Conservation (phyloP, 1,284 basidiomycete genomes). For the Leccinum discolor region DNA sequence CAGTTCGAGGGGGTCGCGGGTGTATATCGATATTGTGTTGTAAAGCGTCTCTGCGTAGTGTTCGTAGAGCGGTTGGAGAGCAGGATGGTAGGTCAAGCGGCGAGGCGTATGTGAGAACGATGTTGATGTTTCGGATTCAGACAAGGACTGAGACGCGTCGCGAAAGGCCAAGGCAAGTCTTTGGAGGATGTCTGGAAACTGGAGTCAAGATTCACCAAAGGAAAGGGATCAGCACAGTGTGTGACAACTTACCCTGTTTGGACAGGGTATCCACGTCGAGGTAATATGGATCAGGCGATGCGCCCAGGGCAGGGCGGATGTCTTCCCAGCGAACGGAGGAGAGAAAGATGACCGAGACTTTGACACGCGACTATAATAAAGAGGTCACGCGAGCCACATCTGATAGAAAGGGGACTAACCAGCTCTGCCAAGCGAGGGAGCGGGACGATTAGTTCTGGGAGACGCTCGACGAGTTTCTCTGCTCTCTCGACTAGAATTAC, state of each 20-base stretch:
- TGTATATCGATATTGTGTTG: constrained; percentile 66
- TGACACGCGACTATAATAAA: constrained; percentile 38
- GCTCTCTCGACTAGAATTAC: constrained; percentile 70
- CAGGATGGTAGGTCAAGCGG: constrained; percentile 49
- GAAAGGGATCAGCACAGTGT: neutral
- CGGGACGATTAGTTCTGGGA: constrained; percentile 71
- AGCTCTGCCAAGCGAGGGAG: constrained; percentile 74
- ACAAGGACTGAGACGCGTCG: constrained; percentile 27
- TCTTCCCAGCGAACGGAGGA: constrained; percentile 77
- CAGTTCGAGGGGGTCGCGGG: constrained; percentile 68
- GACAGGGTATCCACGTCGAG: constrained; percentile 58
- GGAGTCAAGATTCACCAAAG: neutral
- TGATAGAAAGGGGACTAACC: constrained; percentile 45
- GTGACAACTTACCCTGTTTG: constrained; percentile 56
- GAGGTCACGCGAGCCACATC: neutral
- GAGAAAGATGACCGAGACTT: constrained; percentile 62
- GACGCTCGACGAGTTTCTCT: constrained; percentile 62
- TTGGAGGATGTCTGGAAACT: constrained; percentile 30
- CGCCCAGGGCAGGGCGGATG: constrained; percentile 67
- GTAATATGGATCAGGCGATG: constrained; percentile 76
- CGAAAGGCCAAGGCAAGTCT: constrained; percentile 27
- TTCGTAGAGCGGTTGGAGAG: constrained; percentile 58
- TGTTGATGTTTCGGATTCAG: neutral
- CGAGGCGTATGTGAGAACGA: constrained; percentile 21
- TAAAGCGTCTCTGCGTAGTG: constrained; percentile 70